Evolutionary conservation across 2,329 filamentous ascomycete species (phyloP), one percentile per base, ranked within the genome.

Genomic region (Dothiorella sarmentorum): DNA sequence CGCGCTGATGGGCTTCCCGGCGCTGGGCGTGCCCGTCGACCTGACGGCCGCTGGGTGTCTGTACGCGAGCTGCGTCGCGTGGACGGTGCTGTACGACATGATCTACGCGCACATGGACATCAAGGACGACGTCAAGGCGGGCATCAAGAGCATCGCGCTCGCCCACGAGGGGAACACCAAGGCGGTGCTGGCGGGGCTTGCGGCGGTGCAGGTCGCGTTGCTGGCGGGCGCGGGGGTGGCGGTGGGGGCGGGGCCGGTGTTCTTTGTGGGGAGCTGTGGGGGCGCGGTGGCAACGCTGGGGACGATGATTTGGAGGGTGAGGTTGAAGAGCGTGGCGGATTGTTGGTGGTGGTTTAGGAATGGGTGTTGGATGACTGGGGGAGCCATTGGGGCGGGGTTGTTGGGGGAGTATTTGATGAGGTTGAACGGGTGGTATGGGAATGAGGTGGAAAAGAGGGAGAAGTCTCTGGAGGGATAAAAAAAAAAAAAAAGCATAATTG

Each of bases 61-160:
- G 49, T 95, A 95, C 69, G 76, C 82, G 10, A 91, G 88, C 42
- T 94, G 91, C 65, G 80, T 94, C 22, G 85, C 89, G 3, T 96
- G 91, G 91, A 95, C 90, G 0, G 82, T 95, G 24, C 75, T 95
- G 37, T 96, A 95, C 71, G 91, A 96, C 71, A 95, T 94, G 85
- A 91, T 96, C 29, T 96, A 96, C 72, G 91, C 91, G 13, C 91
- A 95, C 70, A 93, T 94, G 86, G 91, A 96, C 67, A 88, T 93
- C 71, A 87, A 87, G 67, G 90, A 96, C 66, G 91, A 96, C 68
- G 85, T 80, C 61, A 91, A 91, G 72, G 90, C 87, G 0, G 91
- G 91, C 7, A 94, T 96, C 75, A 95, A 93, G 78, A 90, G 87
- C 67, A 94, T 95, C 65, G 91, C 89, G 1, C 77, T 95, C 37